Conservation (phyloP, 306 rosid genomes). For the Corylus avellana region DNA sequence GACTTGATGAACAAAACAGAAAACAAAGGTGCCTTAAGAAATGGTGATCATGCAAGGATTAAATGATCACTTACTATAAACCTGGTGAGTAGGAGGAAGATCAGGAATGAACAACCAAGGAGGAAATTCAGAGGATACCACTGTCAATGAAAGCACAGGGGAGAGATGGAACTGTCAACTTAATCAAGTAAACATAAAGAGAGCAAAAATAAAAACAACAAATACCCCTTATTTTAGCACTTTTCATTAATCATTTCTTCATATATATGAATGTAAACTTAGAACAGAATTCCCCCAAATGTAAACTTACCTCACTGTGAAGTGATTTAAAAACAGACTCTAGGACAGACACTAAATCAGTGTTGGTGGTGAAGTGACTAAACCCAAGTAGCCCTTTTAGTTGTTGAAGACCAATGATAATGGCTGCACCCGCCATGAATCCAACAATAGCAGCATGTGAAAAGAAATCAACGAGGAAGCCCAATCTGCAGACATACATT, state of each 20-base stretch:
- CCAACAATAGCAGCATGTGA: slow-evolving; percentile 97
- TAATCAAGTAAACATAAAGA: background rate
- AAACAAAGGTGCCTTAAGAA: slow-evolving; percentile 2
- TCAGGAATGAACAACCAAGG: slow-evolving; percentile 65
- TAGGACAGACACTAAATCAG: slow-evolving; percentile 70
- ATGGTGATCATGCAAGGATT: background rate
- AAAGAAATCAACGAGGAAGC: slow-evolving; percentile 88
- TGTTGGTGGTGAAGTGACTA: slow-evolving; percentile 61
- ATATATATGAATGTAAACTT: no score
- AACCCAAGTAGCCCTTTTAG: slow-evolving; percentile 83
- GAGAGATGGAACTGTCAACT: slow-evolving; percentile 1
- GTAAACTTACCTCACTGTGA: slow-evolving; percentile 41
- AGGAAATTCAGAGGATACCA: slow-evolving; percentile 63
- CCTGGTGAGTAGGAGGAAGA: slow-evolving; percentile 65
- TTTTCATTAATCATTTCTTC: no score
- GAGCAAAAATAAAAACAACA: background rate
- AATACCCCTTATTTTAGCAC: no score
- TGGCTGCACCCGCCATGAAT: slow-evolving; percentile 97
- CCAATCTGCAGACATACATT: slow-evolving; percentile 51
- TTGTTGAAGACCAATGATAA: slow-evolving; percentile 90
- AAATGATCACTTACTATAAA: slow-evolving; percentile 57
- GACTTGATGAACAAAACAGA: slow-evolving; percentile 16
- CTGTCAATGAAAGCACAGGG: slow-evolving; percentile 39
- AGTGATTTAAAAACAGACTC: slow-evolving; percentile 50
- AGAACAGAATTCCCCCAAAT: background rate